Percentiles rank a stretch among this genome's conserved stretches.
Conservation (phyloP, 176 grass and related monocot genomes). For the Cocos nucifera region DNA sequence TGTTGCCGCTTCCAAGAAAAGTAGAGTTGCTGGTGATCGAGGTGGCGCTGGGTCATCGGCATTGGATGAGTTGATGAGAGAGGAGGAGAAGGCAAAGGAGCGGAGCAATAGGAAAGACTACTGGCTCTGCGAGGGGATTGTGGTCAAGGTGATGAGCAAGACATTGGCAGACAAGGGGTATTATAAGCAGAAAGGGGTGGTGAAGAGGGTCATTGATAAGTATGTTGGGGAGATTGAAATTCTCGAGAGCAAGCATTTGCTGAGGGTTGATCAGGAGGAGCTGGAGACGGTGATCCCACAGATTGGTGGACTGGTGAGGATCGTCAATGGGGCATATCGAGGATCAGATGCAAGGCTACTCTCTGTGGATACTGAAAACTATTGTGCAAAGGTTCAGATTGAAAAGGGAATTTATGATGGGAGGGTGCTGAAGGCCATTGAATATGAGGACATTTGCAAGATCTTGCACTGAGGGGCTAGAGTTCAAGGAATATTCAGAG, state of each 20-base stretch:
- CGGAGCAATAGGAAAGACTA: conserved; percentile 85
- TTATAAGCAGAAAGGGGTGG: conserved; percentile 78
- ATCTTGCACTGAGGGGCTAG: conserved; percentile 26
- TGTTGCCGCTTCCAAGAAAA: conserved; percentile 25
- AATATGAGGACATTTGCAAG: conserved; percentile 96
- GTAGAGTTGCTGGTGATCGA: conserved; percentile 20
- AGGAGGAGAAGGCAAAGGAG: conserved; percentile 92
- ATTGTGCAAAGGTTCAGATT: conserved; percentile 77
- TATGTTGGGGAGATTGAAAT: conserved; percentile 93
- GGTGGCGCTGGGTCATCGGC: conserved; percentile 33
- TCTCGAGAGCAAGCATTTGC: conserved; percentile 78
- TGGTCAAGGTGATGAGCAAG: conserved; percentile 95
- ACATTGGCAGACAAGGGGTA: conserved; percentile 69
- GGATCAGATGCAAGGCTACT: conserved; percentile 66
- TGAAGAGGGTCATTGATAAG: conserved; percentile 66
- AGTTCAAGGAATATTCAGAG: too few species aligned
- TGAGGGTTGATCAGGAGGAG: conserved; percentile 82
- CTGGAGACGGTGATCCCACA: conserved; percentile 92
- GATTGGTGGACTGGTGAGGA: conserved; percentile 66
- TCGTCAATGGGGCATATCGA: conserved; percentile 85
- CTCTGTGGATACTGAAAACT: conserved; percentile 58
- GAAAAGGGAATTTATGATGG: conserved; percentile 93
- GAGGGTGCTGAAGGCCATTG: conserved; percentile 59
- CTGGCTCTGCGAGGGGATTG: conserved; percentile 69
- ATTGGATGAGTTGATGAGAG: conserved; percentile 80